These are phyloP conservation scores for Botrytis byssoidea DNA, from an alignment of 2,329 filamentous ascomycete genomes.

Conservation along the genomic window DNA sequence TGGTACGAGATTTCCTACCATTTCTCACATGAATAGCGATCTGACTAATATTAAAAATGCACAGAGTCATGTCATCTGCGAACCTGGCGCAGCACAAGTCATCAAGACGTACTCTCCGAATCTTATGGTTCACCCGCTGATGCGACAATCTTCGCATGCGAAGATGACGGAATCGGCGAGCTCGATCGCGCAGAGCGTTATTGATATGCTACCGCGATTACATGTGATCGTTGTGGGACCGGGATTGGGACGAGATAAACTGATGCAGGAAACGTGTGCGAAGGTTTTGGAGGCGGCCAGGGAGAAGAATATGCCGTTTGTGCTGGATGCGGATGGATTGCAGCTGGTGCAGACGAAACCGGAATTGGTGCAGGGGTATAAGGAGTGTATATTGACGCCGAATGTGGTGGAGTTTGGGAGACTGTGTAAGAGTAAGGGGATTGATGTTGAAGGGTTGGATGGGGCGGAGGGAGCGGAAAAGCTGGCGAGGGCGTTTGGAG, in stretches of 20 bases:
- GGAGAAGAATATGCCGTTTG: constrained; percentile 70
- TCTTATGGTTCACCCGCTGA: constrained; percentile 95
- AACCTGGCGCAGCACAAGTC: constrained; percentile 78
- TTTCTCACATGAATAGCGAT: background rate
- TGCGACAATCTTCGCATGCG: constrained; percentile 69
- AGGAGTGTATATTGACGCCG: constrained; percentile 83
- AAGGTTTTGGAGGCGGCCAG: constrained; percentile 77
- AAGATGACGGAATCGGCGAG: constrained; percentile 54
- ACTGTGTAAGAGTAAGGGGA: constrained; percentile 70
- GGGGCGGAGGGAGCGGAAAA: constrained; percentile 53
- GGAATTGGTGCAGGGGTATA: constrained; percentile 75
- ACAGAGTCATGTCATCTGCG: constrained; percentile 92
- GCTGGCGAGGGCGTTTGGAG: constrained; percentile 73
- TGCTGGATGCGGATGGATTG: constrained; percentile 89
- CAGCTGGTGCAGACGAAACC: constrained; percentile 74
- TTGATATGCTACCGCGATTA: constrained; percentile 78
- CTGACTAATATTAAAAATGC: constrained; percentile 2
- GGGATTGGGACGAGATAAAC: constrained; percentile 80
- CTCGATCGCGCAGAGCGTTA: constrained; percentile 64
- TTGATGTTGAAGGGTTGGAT: constrained; percentile 53
- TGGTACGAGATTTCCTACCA: constrained; percentile 55
- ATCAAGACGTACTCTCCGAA: constrained; percentile 99
- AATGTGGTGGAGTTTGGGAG: constrained; percentile 92
- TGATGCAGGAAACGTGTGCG: constrained; percentile 86
- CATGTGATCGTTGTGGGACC: constrained; percentile 93